Conservation (phyloP, 2,329 filamentous ascomycete species). For the Aureobasidium sp. region DNA sequence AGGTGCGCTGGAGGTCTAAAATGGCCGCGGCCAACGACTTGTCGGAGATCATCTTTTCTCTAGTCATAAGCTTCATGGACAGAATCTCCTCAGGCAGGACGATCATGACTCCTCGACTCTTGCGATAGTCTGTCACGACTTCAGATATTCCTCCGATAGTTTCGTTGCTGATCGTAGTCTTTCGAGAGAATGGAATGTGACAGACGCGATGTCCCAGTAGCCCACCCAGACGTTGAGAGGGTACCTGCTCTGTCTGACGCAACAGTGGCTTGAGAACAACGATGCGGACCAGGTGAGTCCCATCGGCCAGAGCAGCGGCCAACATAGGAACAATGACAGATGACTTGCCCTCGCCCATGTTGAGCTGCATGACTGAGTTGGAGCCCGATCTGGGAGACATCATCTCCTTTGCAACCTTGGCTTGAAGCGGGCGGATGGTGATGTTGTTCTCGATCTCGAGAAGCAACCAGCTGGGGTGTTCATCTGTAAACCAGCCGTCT, state of each 20-base stretch:
- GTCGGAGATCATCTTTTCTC: conserved; percentile 62
- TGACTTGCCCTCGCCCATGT: conserved; percentile 78
- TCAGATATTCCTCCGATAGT: background rate
- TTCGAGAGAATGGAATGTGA: conserved; percentile 66
- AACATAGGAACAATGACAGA: conserved; percentile 75
- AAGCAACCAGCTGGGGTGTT: conserved; percentile 67
- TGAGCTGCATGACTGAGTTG: conserved; percentile 66
- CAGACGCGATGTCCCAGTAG: conserved; percentile 59
- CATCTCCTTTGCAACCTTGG: conserved; percentile 65
- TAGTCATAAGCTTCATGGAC: conserved; percentile 69
- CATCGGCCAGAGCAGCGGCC: conserved; percentile 47
- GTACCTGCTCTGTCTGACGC: conserved; percentile 62
- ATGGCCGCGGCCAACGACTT: conserved; percentile 50
- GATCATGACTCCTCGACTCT: conserved; percentile 58
- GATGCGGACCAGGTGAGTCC: conserved; percentile 55
- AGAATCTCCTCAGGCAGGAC: conserved; percentile 70
- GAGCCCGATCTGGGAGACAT: conserved; percentile 32
- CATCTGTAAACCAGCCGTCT: conserved; percentile 57
- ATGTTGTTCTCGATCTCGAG: conserved; percentile 71
- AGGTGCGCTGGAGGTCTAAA: conserved; percentile 57
- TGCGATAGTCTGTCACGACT: background rate
- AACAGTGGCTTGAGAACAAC: conserved; percentile 64
- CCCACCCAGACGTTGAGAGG: conserved; percentile 62
- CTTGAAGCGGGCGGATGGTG: conserved; percentile 66
- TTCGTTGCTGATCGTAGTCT: conserved; percentile 39